Evolutionary conservation across 208 protist species (phyloP).

Genomic region (Trypanosoma cruzi): DNA sequence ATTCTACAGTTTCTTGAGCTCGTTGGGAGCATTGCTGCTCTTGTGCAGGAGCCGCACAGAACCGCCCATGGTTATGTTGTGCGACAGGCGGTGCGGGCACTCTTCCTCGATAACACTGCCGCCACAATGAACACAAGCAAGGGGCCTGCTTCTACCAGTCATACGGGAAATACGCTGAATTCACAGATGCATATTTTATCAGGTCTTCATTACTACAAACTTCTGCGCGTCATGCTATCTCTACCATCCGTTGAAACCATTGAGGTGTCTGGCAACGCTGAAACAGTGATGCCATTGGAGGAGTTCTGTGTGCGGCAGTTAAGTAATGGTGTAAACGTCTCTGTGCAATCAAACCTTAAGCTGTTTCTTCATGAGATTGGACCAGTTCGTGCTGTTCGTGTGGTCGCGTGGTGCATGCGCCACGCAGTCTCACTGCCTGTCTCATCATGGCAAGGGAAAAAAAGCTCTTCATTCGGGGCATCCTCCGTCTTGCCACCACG

Average conservation of each 20-base stretch:
- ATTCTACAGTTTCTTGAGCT: conserved; percentile 23
- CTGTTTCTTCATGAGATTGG: conserved; percentile 22
- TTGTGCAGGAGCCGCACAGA: conserved; percentile 1
- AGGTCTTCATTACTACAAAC: conserved; percentile 18
- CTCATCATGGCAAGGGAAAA: neutral
- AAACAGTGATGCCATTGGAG: conserved; percentile 31
- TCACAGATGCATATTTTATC: neutral
- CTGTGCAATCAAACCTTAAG: neutral
- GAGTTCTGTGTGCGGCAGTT: conserved; percentile 61
- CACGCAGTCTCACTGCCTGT: neutral
- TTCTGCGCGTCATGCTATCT: conserved; percentile 20
- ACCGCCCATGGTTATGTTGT: conserved; percentile 29
- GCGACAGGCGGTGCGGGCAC: conserved; percentile 16
- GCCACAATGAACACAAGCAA: neutral
- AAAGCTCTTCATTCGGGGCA: neutral
- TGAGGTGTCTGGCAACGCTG: neutral
- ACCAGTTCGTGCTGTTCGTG: conserved; percentile 20
- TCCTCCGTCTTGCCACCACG: conserved; percentile 17
- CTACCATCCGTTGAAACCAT: conserved; percentile 14
- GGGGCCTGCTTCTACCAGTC: neutral
- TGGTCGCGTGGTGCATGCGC: conserved; percentile 23
- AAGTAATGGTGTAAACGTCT: neutral
- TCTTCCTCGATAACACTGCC: conserved; percentile 9
- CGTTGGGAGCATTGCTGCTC: conserved; percentile 12
- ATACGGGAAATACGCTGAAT: neutral